Base-by-base conservation (phyloP, 2,329 filamentous ascomycete genomes). In the Amesomyces nigricolor region DNA sequence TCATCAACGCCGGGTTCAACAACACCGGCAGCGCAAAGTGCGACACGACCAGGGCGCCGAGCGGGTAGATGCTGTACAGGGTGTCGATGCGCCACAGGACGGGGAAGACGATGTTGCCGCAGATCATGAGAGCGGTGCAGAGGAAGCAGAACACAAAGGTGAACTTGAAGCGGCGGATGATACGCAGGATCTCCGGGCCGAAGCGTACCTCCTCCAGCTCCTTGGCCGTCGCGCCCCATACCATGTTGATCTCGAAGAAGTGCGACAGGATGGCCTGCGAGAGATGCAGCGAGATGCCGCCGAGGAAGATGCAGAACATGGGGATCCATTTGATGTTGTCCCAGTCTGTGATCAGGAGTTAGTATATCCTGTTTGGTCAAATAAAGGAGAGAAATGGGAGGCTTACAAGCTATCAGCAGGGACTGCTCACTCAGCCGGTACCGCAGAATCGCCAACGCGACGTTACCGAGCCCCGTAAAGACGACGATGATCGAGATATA, bases 201-300 rank as follows among this genome's bases (percentile, higher is more conserved):
- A 84, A 83, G 61, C 76, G 77, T 43, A 76, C 76, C 63, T 78
- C 72, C 64, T 90, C 86, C 49, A 82, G 81, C 73, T 95, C 90
- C 73, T 95, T 95, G 43, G 85, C 81, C 0, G 90, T 95, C 1
- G 89, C 84, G 51, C 89, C 89, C 89, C 89, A 94, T 5, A 81
- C 82, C 86, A 94, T 92, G 71, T 94, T 80, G 67, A 92, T 83
- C 72, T 88, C 83, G 68, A 94, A 88, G 81, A 94, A 89, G 74
- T 95, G 90, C 5, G 83, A 79, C 46, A 94, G 72, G 37, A 95
- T 76, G 1, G 89, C 89, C 68, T 91, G 86, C 29, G 83, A 88
- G 47, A 95, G 80, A 72, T 95, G 89, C 37, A 95, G 79, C 1
- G 85, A 88, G 47, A 94, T 78, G 43, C 89, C 89, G 53, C 89